phyloP scores from a whole-genome alignment of 2,329 filamentous ascomycete species.

The Lasiodiplodia citricola region DNA sequence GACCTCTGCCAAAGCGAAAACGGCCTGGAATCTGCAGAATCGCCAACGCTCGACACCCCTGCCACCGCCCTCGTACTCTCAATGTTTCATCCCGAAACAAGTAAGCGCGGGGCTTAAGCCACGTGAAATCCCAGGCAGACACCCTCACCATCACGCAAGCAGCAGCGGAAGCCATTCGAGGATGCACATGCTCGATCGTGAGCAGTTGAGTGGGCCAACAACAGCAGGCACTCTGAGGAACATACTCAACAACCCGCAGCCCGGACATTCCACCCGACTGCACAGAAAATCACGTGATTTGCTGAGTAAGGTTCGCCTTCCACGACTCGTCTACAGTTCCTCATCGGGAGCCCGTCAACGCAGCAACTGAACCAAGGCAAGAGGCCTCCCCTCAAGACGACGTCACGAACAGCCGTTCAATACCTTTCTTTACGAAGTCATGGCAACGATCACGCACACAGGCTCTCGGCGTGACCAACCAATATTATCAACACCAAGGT shows the following conservation, averaged over 20 bases:
- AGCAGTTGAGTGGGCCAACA: neutral
- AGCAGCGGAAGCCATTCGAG: too few species aligned
- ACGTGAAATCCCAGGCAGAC: neutral
- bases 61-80: conserved; percentile 4
- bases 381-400: too few species aligned
- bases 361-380: neutral
- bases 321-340: neutral
- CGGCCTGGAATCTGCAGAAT: neutral
- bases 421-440: conserved; percentile 1
- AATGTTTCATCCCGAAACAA: neutral
- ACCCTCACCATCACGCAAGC: neutral
- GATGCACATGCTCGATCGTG: neutral
- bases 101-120: neutral
- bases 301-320: neutral
- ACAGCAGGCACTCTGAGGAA: neutral
- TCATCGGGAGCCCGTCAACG: neutral
- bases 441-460: neutral
- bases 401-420: neutral
- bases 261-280: too few species aligned
- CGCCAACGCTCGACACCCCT: conserved; percentile 1
- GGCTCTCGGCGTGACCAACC: neutral
- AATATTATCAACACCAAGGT: neutral
- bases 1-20: neutral
- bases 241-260: neutral
- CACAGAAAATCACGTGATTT: neutral